phyloP scores from a whole-genome alignment of 331 rosid genomes.

The Stylosanthes scabra region DNA sequence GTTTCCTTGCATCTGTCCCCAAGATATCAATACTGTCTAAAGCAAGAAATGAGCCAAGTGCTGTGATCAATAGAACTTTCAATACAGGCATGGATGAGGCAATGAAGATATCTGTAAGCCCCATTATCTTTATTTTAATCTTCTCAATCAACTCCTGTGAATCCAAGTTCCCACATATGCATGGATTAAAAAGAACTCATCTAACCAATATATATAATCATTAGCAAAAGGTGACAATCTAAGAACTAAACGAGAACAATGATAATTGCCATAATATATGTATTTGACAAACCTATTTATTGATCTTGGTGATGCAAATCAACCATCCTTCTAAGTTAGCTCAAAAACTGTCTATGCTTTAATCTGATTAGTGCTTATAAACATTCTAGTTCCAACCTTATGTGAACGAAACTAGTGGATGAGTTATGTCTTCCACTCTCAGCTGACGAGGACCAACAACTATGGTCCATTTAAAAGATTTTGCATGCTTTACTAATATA shows the following conservation, averaged over 20 bases:
- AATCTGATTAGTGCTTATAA: background rate
- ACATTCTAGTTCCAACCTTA: background rate
- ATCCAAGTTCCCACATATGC: background rate
- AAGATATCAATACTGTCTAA: slow-evolving; percentile 49
- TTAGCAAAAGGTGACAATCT: background rate
- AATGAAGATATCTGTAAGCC: slow-evolving; percentile 47
- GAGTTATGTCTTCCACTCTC: background rate
- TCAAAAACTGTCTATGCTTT: background rate
- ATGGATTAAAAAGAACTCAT: background rate
- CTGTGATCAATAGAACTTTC: slow-evolving; percentile 61
- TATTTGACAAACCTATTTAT: background rate
- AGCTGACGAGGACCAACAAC: too few species aligned
- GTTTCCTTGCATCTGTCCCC: slow-evolving; percentile 56
- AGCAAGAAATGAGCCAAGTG: slow-evolving; percentile 63
- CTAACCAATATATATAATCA: background rate
- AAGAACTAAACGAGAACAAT: background rate
- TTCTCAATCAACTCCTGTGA: background rate
- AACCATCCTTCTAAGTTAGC: background rate
- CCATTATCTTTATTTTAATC: slow-evolving; percentile 35
- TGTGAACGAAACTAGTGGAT: background rate
- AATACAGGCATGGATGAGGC: slow-evolving; percentile 63
- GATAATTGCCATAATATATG: background rate
- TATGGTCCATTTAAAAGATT: too few species aligned
- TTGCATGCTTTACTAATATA: too few species aligned
- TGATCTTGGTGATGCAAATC: too few species aligned